These are phyloP conservation scores for Pyrus pyrifolia DNA, from an alignment of 306 rosid species.

Conservation along the genomic window DNA sequence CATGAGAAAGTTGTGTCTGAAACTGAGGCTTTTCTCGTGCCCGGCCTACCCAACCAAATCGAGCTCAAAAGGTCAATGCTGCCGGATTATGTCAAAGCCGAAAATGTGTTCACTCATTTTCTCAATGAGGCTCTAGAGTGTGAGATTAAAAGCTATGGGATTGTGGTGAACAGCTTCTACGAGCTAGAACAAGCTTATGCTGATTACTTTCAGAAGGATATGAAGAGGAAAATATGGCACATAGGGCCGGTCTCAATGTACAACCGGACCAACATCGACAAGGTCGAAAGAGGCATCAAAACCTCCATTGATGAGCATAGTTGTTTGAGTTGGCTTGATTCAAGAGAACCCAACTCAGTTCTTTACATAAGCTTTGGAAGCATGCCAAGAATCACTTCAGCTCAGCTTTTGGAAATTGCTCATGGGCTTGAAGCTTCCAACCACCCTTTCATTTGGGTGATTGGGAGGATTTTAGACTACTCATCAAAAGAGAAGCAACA, in stretches of 20 bases:
- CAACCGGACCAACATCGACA: slow-evolving; percentile 31
- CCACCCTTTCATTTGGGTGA: slow-evolving; percentile 58
- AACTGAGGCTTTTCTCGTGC: slow-evolving; percentile 34
- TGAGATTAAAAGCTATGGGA: slow-evolving; percentile 40
- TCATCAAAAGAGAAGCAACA: background rate
- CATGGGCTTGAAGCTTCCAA: slow-evolving; percentile 45
- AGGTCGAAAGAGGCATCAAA: slow-evolving; percentile 36
- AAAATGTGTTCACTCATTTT: slow-evolving; percentile 1
- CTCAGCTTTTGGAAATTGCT: slow-evolving; percentile 52
- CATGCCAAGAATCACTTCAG: slow-evolving; percentile 20
- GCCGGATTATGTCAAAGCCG: slow-evolving; percentile 25
- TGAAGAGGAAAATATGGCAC: slow-evolving; percentile 41
- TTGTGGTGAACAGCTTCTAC: slow-evolving; percentile 46
- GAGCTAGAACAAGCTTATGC: slow-evolving; percentile 47
- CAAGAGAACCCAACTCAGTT: slow-evolving; percentile 47
- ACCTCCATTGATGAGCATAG: slow-evolving; percentile 35
- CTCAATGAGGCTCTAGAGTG: background rate
- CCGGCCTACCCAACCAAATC: slow-evolving; percentile 38
- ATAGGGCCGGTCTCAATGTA: slow-evolving; percentile 58
- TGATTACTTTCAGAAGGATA: slow-evolving; percentile 19
- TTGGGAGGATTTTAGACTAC: slow-evolving; percentile 27
- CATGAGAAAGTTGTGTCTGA: slow-evolving; percentile 37
- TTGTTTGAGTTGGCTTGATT: slow-evolving; percentile 44
- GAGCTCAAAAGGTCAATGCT: slow-evolving; percentile 45
- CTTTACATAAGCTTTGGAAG: slow-evolving; percentile 58